Base-by-base conservation (phyloP, 2,329 filamentous ascomycete species). In the Ceratocystis alfenasii region DNA sequence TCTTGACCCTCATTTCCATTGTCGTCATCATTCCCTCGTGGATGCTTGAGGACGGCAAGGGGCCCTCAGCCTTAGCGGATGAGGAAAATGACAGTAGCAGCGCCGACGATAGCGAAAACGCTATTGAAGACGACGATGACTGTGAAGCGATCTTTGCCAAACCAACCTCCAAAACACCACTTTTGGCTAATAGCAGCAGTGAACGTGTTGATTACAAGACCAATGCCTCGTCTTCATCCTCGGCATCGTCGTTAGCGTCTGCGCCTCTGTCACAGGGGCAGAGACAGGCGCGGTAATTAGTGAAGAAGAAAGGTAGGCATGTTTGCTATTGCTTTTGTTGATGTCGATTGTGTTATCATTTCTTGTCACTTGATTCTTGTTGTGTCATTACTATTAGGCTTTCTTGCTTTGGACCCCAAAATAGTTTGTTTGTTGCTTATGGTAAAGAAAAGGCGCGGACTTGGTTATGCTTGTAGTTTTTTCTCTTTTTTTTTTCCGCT, bases 11-110 rank as follows among this genome's bases (percentile, higher is more conserved):
- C 0, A 77, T 95, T 57, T 82, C 85, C 0, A 68, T 83, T 0
- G 61, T 90, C 1, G 88, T 88, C 20, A 84, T 84, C 0, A 74
- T 95, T 1, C 88, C 90, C 0, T 83, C 88, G 0, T 89, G 86
- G 74, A 87, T 85, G 76, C 81, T 95, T 0, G 81, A 86, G 15
- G 84, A 96, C 72, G 87, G 87, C 46, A 84, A 90, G 7, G 89
- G 89, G 78, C 90, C 74, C 73, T 74, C 69, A 41, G 73, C 65
- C 64, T 74, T 74, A 3, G 72, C 63, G 53, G 74, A 64, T 68
- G 72, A 74, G 8, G 44, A 61, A 6, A 46, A 12, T 53, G 45
- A 45, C 30, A 59, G 10, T 41, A 41, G 17, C 55, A 36, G 33
- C 17, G 7, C 17, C 15, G 33, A n/a, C 7, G 55, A 30, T 0